phyloP scores from a whole-genome alignment of 306 rosid genomes.

The Inga oerstediana region DNA sequence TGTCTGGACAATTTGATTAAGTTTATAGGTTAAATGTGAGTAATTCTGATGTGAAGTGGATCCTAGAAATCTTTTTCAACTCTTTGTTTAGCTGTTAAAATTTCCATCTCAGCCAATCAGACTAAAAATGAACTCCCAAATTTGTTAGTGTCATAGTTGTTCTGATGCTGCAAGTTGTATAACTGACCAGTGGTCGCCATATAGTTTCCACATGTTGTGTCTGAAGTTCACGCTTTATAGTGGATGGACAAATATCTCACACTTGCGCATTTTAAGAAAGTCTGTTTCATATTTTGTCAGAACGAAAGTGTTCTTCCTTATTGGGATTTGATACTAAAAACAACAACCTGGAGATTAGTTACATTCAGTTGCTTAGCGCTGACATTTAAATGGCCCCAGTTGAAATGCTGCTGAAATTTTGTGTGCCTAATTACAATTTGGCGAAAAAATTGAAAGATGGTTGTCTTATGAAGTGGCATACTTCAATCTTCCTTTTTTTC shows the following conservation, averaged over 20 bases:
- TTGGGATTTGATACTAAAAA: background rate
- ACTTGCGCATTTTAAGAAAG: background rate
- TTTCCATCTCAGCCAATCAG: background rate
- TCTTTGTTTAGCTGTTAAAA: background rate
- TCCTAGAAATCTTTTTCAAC: background rate
- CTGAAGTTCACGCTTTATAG: background rate
- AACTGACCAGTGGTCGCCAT: background rate
- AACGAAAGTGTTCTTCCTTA: background rate
- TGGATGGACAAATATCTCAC: background rate
- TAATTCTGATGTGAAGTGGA: slow-evolving; percentile 13
- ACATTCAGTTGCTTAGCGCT: slow-evolving; percentile 2
- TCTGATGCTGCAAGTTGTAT: background rate
- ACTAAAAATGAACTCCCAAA: background rate
- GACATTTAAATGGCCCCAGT: background rate
- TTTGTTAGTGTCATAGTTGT: background rate
- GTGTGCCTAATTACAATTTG: background rate
- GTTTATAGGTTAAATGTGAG: background rate
- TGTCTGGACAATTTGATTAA: background rate
- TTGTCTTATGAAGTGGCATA: background rate
- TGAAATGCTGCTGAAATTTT: background rate
- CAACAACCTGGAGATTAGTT: background rate
- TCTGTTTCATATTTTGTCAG: background rate
- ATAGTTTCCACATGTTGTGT: background rate
- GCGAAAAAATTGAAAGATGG: background rate
- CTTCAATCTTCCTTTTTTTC: background rate